Base-by-base conservation (phyloP, 2,329 filamentous ascomycete genomes). In the Berkeleyomyces basicola region DNA sequence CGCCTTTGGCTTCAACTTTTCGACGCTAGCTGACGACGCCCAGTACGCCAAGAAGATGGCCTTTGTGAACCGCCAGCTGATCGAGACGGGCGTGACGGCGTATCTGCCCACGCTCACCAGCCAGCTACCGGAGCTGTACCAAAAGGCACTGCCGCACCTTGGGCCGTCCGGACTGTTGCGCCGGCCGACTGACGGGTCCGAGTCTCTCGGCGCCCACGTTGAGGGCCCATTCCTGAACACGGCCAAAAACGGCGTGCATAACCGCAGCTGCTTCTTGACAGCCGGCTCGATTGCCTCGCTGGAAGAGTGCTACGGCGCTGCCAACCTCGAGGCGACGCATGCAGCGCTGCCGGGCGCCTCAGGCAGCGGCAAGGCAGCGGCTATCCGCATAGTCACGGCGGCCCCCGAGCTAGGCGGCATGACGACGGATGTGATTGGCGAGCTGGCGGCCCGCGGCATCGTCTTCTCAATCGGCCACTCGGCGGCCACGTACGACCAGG, bases 1-100 rank as follows among this genome's bases (percentile, higher is more conserved):
- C 58, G 90, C 88, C 7, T 92, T 90, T 69, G 90, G 90, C 63
- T 95, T 96, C 77, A 92, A 96, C 76, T 96, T 95, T 72, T 93
- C 89, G 2, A 83, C 84, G 0, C 82, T 87, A n/a, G 49, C 14
- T 10, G 82, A 86, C 68, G 82, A 81, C 73, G 74, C 78, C 39
- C 78, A 80, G 60, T 96, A 95, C 69, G 81, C 82, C 64, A 86
- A 88, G 71, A 84, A 82, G n/a, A 75, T 96, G 59, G 78, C 78
- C 66, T 77, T 83, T 63, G 78, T 92, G 65, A 93, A 93, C 73
- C 82, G 77, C 67, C 78, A 81, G 39, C 77, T 96, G 61, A 79
- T 90, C 39, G 75, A 82, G 68, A 95, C 87, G 1, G 90, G 91
- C 58, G 89, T 96, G 49, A 96, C 90, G 5, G 89, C 87, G 4